Percentiles rank a stretch among this genome's conserved stretches.
Conservation (phyloP, 164 flowering plant species). For the Nymphaea thermarum region DNA sequence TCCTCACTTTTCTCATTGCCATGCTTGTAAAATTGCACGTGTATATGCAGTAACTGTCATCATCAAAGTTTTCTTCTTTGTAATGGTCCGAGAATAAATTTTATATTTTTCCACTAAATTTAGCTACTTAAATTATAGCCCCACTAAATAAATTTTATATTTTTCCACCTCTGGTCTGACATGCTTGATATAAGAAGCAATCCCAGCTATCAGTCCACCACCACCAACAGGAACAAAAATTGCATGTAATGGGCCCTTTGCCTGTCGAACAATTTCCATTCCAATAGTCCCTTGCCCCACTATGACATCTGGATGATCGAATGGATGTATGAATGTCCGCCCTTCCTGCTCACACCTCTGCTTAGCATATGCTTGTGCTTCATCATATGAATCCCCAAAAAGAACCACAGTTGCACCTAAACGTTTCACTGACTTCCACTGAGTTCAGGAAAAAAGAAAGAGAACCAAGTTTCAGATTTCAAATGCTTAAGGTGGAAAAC, state of each 20-base stretch:
- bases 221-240: constrained; percentile 98
- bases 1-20: not conserved
- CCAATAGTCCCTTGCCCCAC: constrained; percentile 93
- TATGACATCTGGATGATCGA: constrained; percentile 94
- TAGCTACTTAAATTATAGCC: too few species aligned
- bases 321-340: constrained; percentile 79
- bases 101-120: too few species aligned
- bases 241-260: constrained; percentile 68
- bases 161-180: constrained; percentile 65
- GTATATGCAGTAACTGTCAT: too few species aligned
- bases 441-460: constrained; percentile 1
- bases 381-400: constrained; percentile 91
- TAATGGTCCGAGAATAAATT: too few species aligned
- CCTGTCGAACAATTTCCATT: constrained; percentile 83
- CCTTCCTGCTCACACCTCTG: constrained; percentile 54
- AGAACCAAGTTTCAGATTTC: not conserved
- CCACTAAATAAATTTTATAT: too few species aligned
- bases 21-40: too few species aligned
- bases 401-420: constrained; percentile 88
- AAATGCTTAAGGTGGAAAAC: not conserved
- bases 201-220: constrained; percentile 94
- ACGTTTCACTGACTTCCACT: constrained; percentile 91
- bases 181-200: constrained; percentile 87
- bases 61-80: too few species aligned
- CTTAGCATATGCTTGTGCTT: constrained; percentile 92